phyloP scores from a whole-genome alignment of 1,284 basidiomycete species.

The Boletus hoseneyae region DNA sequence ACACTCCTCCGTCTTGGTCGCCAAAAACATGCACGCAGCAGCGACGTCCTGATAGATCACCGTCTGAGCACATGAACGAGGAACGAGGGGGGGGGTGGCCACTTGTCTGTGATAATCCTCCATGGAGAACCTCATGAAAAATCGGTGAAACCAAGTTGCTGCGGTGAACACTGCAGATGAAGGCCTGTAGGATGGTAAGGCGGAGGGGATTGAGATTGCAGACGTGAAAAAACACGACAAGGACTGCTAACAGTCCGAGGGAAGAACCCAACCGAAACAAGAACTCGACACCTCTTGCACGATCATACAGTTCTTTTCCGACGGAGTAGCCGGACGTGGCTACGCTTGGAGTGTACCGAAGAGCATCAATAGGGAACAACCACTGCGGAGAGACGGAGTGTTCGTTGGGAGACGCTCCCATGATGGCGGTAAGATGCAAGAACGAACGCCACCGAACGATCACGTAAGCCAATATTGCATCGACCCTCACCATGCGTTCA shows the following conservation, averaged over 20 bases:
- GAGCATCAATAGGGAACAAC: constrained; percentile 61
- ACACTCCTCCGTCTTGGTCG: constrained; percentile 89
- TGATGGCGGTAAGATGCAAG: constrained; percentile 13
- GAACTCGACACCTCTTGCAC: constrained; percentile 76
- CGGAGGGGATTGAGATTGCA: constrained; percentile 16
- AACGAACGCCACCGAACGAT: constrained; percentile 28
- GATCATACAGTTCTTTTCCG: constrained; percentile 68
- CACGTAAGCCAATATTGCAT: constrained; percentile 24
- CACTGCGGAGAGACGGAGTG: constrained; percentile 50
- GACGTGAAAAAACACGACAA: constrained; percentile 10
- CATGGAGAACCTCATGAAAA: constrained; percentile 92
- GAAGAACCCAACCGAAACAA: constrained; percentile 75
- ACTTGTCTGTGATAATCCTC: constrained; percentile 81
- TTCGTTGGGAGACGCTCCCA: constrained; percentile 25
- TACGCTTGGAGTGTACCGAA: constrained; percentile 53
- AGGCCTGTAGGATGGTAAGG: constrained; percentile 45
- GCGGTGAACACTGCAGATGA: constrained; percentile 79
- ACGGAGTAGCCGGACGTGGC: constrained; percentile 50
- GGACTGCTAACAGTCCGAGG: constrained; percentile 59
- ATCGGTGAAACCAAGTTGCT: constrained; percentile 89
- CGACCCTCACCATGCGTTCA: background rate
- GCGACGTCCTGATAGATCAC: constrained; percentile 67
- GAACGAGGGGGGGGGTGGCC: constrained; percentile 10
- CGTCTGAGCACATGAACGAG: constrained; percentile 10
- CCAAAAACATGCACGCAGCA: constrained; percentile 86